phyloP scores from a whole-genome alignment of 2,329 filamentous ascomycete species.

The Hymenoscyphus linearis region DNA sequence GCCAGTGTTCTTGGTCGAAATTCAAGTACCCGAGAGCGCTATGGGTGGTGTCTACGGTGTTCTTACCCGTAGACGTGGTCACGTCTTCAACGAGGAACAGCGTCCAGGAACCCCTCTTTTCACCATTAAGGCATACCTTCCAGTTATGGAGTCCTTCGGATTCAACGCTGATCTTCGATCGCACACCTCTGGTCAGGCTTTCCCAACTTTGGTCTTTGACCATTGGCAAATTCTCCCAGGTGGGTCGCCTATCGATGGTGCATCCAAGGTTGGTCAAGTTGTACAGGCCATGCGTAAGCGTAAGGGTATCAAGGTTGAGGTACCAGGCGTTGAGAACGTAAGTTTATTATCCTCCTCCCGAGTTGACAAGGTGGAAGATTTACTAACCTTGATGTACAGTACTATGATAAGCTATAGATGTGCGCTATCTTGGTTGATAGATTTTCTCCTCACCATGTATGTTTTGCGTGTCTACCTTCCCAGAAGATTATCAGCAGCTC shows the following conservation, averaged over 20 bases:
- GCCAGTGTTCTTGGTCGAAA: slow-evolving; percentile 98
- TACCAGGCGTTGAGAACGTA: slow-evolving; percentile 93
- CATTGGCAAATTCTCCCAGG: slow-evolving; percentile 96
- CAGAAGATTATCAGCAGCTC: slow-evolving; percentile 22
- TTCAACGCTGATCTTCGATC: slow-evolving; percentile 97
- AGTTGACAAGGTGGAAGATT: slow-evolving; percentile 3
- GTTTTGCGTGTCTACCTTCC: slow-evolving; percentile 21
- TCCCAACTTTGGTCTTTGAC: slow-evolving; percentile 98
- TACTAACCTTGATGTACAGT: slow-evolving; percentile 53
- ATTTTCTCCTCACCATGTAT: slow-evolving; percentile 25
- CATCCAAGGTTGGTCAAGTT: slow-evolving; percentile 75
- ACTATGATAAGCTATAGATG: slow-evolving; percentile 97
- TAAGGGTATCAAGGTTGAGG: slow-evolving; percentile 97
- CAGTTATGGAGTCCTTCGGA: slow-evolving; percentile 96
- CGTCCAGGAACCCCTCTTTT: slow-evolving; percentile 97
- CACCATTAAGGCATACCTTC: slow-evolving; percentile 97
- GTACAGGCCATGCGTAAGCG: slow-evolving; percentile 92
- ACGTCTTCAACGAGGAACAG: slow-evolving; percentile 98
- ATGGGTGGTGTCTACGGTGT: slow-evolving; percentile 99
- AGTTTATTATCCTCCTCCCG: slow-evolving; percentile 41
- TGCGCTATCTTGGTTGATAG: slow-evolving; percentile 28
- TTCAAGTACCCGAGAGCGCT: slow-evolving; percentile 95
- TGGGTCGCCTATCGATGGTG: slow-evolving; percentile 82
- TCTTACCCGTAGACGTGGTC: slow-evolving; percentile 93
- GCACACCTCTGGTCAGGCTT: slow-evolving; percentile 92